phyloP scores from a whole-genome alignment of 768 basidiomycete genomes.

The Termitomyces sp. region DNA sequence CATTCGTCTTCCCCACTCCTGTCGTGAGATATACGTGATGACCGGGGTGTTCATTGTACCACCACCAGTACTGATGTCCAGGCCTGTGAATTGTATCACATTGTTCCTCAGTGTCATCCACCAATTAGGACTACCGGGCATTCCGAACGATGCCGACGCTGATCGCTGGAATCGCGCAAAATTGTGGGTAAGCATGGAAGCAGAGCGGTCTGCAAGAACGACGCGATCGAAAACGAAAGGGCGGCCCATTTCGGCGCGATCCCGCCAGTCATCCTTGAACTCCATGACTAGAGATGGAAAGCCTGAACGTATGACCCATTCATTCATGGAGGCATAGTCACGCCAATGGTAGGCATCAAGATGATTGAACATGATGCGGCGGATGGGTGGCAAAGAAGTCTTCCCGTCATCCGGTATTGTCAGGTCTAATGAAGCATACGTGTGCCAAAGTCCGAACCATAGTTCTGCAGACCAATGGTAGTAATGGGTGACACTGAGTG shows the following conservation, averaged over 20 bases:
- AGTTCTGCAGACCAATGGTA: constrained; percentile 94
- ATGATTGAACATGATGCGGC: constrained; percentile 73
- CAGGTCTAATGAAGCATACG: constrained; percentile 79
- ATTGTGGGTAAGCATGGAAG: constrained; percentile 67
- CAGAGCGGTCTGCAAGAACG: constrained; percentile 79
- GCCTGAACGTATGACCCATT: constrained; percentile 72
- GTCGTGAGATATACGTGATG: constrained; percentile 89
- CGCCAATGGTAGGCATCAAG: constrained; percentile 78
- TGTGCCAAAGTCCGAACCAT: constrained; percentile 88
- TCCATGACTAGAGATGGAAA: constrained; percentile 82
- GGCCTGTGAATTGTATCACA: constrained; percentile 65
- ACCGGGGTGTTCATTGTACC: constrained; percentile 57
- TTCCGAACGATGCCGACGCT: constrained; percentile 66
- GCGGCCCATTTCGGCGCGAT: constrained; percentile 63
- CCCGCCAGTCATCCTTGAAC: constrained; percentile 78
- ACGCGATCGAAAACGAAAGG: constrained; percentile 85
- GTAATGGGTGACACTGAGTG: constrained; percentile 75
- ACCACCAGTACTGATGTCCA: constrained; percentile 36
- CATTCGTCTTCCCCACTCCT: constrained; percentile 85
- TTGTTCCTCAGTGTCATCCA: constrained; percentile 76
- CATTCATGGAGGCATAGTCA: constrained; percentile 89
- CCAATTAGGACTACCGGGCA: constrained; percentile 78
- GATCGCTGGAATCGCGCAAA: constrained; percentile 70
- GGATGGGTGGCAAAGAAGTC: constrained; percentile 66
- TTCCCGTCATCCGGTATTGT: constrained; percentile 58